Base-by-base conservation (phyloP, 352 stramenopile species). In the Phytopythium ostracodes region DNA sequence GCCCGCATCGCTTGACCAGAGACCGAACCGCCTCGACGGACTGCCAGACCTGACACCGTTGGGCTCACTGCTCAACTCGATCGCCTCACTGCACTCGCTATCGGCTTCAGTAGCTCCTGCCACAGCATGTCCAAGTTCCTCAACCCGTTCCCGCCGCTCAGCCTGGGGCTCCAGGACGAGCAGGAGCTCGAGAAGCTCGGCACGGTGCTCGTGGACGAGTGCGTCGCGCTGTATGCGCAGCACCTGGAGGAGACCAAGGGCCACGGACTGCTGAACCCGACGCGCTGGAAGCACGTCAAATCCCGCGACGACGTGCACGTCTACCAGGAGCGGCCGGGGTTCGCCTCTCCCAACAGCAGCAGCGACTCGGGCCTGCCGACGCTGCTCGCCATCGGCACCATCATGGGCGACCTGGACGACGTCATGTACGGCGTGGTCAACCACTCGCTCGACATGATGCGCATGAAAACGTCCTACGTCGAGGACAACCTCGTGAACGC, bases 401-500 rank as follows among this genome's bases (percentile, higher is more conserved):
- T 81, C 46, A 56, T 70, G 15, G 73, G 73, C 15, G 67, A 68
- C 8, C 66, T 86, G 0, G 70, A 78, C 56, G 74, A 86, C 65
- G 75, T 76, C 18, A 77, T 86, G 74, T 80, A 83, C 40, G 77
- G 77, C 44, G 62, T 79, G 15, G 68, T 75, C 40, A 81, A 73
- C 22, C 72, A 70, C 35, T 81, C 74, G 44, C 56, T 72, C 43
- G 76, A 77, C 33, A 66, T 63, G 44, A 81, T 85, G 76, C 72
- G 75, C 58, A 73, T 88, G 59, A 75, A 84, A 50, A 75, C 73
- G 22, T 72, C 77, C 12, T 84, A 85, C 65, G 65, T 85, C 42
- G 65, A 84, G 8, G 80, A 87, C 60, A 63, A 75, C 55, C 66
- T 85, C 40, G 70, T 79, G 17, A 73, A 87, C 64, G 73, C 65